Conservation (phyloP, 2,329 filamentous ascomycete species). For the Botryosphaeria dothidea region DNA sequence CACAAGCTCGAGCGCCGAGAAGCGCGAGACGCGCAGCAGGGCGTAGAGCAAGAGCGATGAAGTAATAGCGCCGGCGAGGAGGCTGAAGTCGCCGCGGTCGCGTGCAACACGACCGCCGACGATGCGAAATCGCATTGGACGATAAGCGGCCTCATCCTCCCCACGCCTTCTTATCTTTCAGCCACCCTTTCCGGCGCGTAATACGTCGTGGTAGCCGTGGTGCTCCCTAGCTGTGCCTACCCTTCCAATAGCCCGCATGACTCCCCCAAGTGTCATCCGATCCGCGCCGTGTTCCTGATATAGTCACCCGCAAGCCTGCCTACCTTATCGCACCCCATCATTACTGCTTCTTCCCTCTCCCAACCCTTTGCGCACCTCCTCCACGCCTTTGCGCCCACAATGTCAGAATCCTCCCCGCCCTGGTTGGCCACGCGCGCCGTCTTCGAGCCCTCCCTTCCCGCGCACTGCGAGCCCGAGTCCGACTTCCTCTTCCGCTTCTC, state of each 20-base stretch:
- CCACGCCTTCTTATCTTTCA: neutral
- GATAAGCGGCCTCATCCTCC: neutral
- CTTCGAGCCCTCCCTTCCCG: slow-evolving; percentile 49
- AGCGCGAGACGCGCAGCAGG: neutral
- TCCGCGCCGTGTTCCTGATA: slow-evolving; percentile 10
- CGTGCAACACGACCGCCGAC: neutral
- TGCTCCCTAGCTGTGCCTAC: neutral
- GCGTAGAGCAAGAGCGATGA: neutral
- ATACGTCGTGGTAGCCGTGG: neutral
- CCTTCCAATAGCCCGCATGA: neutral
- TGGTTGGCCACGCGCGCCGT: slow-evolving; percentile 6
- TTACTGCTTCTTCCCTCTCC: neutral
- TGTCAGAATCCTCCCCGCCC: slow-evolving; percentile 13
- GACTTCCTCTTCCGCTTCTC: slow-evolving; percentile 60
- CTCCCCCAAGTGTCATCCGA: neutral
- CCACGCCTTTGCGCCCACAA: neutral
- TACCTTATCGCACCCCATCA: neutral
- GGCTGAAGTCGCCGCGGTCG: neutral
- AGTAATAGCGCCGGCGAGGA: neutral
- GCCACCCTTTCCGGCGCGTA: neutral
- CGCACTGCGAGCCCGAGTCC: slow-evolving; percentile 61
- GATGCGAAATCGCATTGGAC: neutral
- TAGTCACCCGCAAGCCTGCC: neutral
- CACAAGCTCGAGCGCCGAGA: neutral
- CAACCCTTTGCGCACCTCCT: neutral